Conservation (phyloP, 441 rosid species). For the Eutrema salsugineum region DNA sequence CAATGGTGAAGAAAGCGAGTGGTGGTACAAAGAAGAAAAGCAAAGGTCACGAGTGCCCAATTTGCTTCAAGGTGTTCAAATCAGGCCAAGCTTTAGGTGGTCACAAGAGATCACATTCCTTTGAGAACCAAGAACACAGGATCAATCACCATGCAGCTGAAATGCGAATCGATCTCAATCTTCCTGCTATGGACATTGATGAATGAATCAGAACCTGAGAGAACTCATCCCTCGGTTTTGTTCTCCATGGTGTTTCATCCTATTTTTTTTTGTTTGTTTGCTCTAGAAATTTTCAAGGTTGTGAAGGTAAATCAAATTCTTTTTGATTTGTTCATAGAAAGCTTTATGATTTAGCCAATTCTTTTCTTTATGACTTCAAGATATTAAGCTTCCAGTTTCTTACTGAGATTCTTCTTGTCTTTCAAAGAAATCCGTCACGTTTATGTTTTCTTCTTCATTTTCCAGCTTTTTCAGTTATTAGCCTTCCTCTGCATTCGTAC, state of each 20-base stretch:
- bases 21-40: slow-evolving; percentile 44
- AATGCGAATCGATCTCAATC: slow-evolving; percentile 63
- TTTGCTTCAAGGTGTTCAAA: slow-evolving; percentile 73
- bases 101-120: slow-evolving; percentile 87
- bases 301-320: not conserved
- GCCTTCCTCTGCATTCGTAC: not conserved
- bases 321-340: slow-evolving; percentile 21
- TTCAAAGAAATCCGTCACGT: too few relatives aligned
- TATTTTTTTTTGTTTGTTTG: not conserved
- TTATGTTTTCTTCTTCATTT: not conserved
- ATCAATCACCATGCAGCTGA: slow-evolving; percentile 30
- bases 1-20: slow-evolving; percentile 27
- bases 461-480: not conserved
- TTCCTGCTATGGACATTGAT: slow-evolving; percentile 55
- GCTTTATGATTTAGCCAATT: not conserved
- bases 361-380: slow-evolving; percentile 3
- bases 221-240: not conserved
- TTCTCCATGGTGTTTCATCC: not conserved
- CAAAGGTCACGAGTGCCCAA: slow-evolving; percentile 72
- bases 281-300: not conserved
- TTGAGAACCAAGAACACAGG: slow-evolving; percentile 45
- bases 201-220: slow-evolving; percentile 26
- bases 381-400: slow-evolving; percentile 16
- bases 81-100: slow-evolving; percentile 97
- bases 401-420: slow-evolving; percentile 5